Evolutionary conservation across 768 basidiomycete species (phyloP).

Genomic region (Clitopilus passeckerianus): DNA sequence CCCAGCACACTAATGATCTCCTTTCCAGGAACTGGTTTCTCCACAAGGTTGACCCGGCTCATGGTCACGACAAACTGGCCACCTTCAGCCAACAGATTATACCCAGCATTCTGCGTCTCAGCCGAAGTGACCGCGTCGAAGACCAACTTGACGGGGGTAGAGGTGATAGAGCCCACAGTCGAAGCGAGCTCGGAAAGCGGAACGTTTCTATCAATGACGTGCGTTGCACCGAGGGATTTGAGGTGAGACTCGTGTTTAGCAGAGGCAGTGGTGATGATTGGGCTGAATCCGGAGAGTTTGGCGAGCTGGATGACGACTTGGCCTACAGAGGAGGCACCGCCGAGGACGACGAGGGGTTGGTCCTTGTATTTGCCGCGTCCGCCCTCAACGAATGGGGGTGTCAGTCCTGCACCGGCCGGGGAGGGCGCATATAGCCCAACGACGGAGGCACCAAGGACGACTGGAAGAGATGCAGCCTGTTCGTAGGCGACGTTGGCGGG

Average conservation of each 20-base stretch:
- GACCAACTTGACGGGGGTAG: neutral
- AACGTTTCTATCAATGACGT: slow-evolving; percentile 26
- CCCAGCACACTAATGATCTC: neutral
- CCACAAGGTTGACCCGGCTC: neutral
- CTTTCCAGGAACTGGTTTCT: neutral
- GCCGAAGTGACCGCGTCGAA: slow-evolving; percentile 2
- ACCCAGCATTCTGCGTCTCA: slow-evolving; percentile 5
- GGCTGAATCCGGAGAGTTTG: slow-evolving; percentile 31
- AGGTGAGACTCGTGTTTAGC: slow-evolving; percentile 19
- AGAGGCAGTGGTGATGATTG: slow-evolving; percentile 34
- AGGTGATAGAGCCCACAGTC: slow-evolving; percentile 7
- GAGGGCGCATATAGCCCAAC: slow-evolving; percentile 20
- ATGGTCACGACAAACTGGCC: neutral
- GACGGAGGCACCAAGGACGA: slow-evolving; percentile 37
- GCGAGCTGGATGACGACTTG: slow-evolving; percentile 29
- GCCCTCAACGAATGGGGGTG: slow-evolving; percentile 8
- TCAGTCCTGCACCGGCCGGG: slow-evolving; percentile 10
- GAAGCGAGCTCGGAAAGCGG: slow-evolving; percentile 1
- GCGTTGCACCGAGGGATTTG: slow-evolving; percentile 33
- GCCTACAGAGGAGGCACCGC: slow-evolving; percentile 16
- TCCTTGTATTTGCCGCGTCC: slow-evolving; percentile 9
- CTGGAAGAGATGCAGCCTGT: slow-evolving; percentile 35
- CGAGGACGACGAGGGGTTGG: slow-evolving; percentile 13
- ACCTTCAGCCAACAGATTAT: slow-evolving; percentile 2
- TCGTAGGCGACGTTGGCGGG: slow-evolving; percentile 37